A percentile compares a stretch with the other conserved stretches of the same genome.
Evolutionary conservation across 2,329 filamentous ascomycete genomes (phyloP).

Genomic region (Curvularia sp.): DNA sequence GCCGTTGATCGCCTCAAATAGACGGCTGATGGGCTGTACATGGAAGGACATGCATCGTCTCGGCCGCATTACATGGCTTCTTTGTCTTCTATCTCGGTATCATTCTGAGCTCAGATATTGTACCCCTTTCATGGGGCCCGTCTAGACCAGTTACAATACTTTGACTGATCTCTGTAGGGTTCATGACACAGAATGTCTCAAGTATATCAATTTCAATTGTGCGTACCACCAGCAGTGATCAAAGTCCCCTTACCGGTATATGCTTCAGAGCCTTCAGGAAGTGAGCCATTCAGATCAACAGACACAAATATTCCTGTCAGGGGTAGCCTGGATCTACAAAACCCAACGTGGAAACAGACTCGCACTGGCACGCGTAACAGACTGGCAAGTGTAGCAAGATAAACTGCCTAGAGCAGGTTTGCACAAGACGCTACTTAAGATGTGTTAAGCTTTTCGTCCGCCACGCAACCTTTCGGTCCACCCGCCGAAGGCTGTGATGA

Average conservation of each 20-base stretch:
- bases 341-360: neutral
- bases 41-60: constrained; percentile 1
- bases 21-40: neutral
- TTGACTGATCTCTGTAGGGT: neutral
- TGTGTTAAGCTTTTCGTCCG: neutral
- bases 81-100: neutral
- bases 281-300: neutral
- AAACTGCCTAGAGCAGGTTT: neutral
- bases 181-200: neutral
- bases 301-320: neutral
- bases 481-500: neutral
- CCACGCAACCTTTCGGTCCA: neutral
- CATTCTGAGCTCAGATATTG: neutral
- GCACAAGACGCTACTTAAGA: neutral
- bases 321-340: neutral
- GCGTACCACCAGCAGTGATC: neutral
- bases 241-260: neutral
- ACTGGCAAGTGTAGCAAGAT: neutral
- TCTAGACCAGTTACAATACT: neutral
- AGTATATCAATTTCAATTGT: neutral
- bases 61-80: neutral
- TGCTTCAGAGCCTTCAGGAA: neutral
- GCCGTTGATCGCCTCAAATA: neutral
- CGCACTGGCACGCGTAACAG: neutral
- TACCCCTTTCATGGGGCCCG: neutral